Evolutionary conservation across 2,329 filamentous ascomycete species (phyloP).

Genomic region (Macrophomina phaseolina): DNA sequence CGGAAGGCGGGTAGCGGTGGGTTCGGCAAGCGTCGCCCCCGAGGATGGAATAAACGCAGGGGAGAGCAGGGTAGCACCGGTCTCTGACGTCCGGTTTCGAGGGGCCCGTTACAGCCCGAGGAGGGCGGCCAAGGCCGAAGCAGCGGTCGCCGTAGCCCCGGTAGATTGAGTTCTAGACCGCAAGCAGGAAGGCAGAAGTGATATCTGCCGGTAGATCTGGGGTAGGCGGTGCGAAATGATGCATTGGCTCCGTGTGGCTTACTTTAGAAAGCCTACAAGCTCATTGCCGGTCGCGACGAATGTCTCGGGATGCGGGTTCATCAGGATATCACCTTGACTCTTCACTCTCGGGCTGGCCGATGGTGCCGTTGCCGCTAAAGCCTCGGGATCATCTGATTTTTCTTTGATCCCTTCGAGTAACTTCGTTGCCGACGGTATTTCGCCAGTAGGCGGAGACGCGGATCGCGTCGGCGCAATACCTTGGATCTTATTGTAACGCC

Average conservation of each 20-base stretch:
- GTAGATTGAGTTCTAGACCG: not conserved
- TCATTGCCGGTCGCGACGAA: conserved; percentile 46
- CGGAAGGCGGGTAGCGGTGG: not conserved
- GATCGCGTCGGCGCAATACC: conserved; percentile 31
- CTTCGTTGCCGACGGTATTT: not conserved
- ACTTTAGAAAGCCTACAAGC: conserved; percentile 49
- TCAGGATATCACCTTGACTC: not conserved
- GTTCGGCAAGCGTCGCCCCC: not conserved
- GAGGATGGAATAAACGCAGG: conserved; percentile 2
- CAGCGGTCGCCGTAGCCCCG: not conserved
- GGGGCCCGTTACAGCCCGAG: not conserved
- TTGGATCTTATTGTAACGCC: conserved; percentile 39
- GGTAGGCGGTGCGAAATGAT: not conserved
- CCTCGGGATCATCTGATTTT: conserved; percentile 7
- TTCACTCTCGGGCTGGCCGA: not conserved
- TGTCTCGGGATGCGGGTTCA: conserved; percentile 32
- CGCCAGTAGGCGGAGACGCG: conserved; percentile 1
- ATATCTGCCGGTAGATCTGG: not conserved
- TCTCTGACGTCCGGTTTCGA: not conserved
- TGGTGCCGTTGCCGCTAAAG: not conserved
- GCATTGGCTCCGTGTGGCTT: conserved; percentile 51
- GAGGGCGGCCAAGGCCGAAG: not conserved
- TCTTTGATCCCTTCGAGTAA: conserved; percentile 1
- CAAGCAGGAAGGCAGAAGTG: not conserved
- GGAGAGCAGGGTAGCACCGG: not conserved